Conservation (phyloP, 2,329 filamentous ascomycete genomes). For the Rhytidhysteron rufulum region DNA sequence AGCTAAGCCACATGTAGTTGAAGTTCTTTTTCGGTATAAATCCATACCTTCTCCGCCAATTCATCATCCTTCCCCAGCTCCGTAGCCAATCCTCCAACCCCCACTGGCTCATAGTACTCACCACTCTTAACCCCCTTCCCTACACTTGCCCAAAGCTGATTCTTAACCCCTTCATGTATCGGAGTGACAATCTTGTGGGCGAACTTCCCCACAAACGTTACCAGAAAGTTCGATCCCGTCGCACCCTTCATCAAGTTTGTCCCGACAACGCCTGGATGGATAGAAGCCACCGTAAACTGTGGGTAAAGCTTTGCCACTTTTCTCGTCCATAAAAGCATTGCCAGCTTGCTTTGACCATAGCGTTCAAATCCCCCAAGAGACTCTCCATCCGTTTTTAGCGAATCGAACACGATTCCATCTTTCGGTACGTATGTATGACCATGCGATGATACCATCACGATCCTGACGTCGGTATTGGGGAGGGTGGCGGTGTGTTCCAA, state of each 20-base stretch:
- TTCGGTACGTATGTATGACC: conserved; percentile 19
- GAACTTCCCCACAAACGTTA: conserved; percentile 1
- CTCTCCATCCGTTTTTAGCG: conserved; percentile 17
- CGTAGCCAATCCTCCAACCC: conserved; percentile 5
- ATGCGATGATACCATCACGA: conserved; percentile 11
- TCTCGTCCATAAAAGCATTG: background rate
- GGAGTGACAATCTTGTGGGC: conserved; percentile 1
- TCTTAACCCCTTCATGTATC: conserved; percentile 37
- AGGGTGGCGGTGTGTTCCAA: background rate
- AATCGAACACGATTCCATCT: conserved; percentile 29
- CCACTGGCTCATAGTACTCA: conserved; percentile 39
- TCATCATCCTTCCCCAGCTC: conserved; percentile 1
- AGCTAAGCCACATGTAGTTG: conserved; percentile 1
- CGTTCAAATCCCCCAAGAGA: background rate
- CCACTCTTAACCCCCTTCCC: conserved; percentile 29
- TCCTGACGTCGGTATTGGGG: background rate
- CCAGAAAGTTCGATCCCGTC: conserved; percentile 1
- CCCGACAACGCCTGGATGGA: conserved; percentile 2
- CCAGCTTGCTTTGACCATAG: conserved; percentile 3
- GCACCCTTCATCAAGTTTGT: conserved; percentile 2
- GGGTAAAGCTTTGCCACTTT: conserved; percentile 1
- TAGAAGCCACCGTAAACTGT: conserved; percentile 1
- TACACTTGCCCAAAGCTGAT: conserved; percentile 42
- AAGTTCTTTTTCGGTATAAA: conserved; percentile 2
- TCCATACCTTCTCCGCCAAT: conserved; percentile 1